Percentiles rank a stretch among this genome's conserved stretches.
Conservation (phyloP, 1,284 basidiomycete species). For the Naganishia albida region DNA sequence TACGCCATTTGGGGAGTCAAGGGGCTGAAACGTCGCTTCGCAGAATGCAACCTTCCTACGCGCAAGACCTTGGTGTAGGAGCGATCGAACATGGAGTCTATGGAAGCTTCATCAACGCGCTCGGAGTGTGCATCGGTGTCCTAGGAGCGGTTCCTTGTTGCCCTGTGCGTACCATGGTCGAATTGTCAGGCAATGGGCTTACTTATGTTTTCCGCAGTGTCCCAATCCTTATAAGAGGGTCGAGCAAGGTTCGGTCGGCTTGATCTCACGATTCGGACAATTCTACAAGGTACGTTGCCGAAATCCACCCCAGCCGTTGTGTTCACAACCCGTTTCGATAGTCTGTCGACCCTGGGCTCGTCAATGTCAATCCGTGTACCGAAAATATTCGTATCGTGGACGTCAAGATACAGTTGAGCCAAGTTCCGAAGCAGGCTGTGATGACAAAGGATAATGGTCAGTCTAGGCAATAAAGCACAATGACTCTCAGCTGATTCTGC, state of each 20-base stretch:
- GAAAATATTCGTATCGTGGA: constrained; percentile 77
- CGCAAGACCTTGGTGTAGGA: constrained; percentile 75
- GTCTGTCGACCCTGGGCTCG: constrained; percentile 87
- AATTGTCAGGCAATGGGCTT: neutral
- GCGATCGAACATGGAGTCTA: constrained; percentile 74
- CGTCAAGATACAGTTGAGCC: constrained; percentile 89
- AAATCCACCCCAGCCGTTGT: neutral
- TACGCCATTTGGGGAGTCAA: constrained; percentile 44
- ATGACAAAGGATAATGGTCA: constrained; percentile 75
- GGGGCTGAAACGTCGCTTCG: constrained; percentile 25
- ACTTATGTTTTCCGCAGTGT: too few relatives aligned
- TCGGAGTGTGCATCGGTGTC: constrained; percentile 54
- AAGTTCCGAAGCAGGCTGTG: constrained; percentile 79
- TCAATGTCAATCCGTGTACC: constrained; percentile 89
- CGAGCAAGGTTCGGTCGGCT: constrained; percentile 80
- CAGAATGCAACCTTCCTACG: constrained; percentile 68
- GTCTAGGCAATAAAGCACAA: constrained; percentile 54
- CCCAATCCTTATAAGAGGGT: constrained; percentile 57
- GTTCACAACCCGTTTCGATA: constrained; percentile 10
- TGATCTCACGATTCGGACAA: constrained; percentile 87
- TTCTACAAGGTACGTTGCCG: constrained; percentile 69
- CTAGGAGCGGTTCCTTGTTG: constrained; percentile 83
- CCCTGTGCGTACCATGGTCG: constrained; percentile 56
- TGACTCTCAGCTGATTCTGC: too few relatives aligned
- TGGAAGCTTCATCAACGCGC: constrained; percentile 71